Percentiles rank a stretch among this genome's conserved stretches.
These are phyloP conservation scores for Trichoderma reesei DNA, from an alignment of 495 filamentous ascomycete genomes.

Conservation along the genomic window DNA sequence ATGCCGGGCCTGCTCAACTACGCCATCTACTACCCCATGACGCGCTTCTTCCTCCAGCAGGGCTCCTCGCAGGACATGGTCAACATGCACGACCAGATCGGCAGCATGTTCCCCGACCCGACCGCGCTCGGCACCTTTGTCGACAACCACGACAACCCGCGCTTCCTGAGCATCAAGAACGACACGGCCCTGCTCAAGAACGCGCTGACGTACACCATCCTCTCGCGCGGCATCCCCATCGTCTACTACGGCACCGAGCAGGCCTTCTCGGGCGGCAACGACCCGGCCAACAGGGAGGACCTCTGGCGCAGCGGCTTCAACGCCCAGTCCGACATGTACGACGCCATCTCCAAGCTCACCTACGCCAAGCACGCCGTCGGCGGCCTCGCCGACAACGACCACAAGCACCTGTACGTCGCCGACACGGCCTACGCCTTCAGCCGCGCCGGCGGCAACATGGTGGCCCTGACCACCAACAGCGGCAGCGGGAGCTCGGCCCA, in stretches of 20 bases:
- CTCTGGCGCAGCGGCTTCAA: constrained; percentile 60
- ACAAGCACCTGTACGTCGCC: constrained; percentile 29
- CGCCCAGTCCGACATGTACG: constrained; percentile 50
- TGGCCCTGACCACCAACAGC: constrained; percentile 32
- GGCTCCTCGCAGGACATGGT: constrained; percentile 51
- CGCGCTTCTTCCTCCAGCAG: constrained; percentile 50
- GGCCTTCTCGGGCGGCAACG: constrained; percentile 46
- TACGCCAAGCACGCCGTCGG: constrained; percentile 18
- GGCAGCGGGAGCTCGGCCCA: constrained; percentile 24
- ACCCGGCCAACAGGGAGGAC: constrained; percentile 63
- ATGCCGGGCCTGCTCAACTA: constrained; percentile 63
- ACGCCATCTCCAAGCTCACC: constrained; percentile 36
- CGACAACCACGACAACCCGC: constrained; percentile 70
- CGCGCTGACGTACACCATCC: constrained; percentile 59
- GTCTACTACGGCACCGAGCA: constrained; percentile 60
- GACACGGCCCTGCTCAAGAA: constrained; percentile 55
- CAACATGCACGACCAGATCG: constrained; percentile 47
- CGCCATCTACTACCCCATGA: constrained; percentile 50
- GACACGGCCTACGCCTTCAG: constrained; percentile 31
- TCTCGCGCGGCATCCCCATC: constrained; percentile 48
- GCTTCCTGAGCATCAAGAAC: constrained; percentile 49
- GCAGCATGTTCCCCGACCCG: constrained; percentile 45
- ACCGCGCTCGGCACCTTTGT: constrained; percentile 62
- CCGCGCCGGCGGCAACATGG: constrained; percentile 26
- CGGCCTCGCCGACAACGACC: constrained; percentile 31